phyloP scores from a whole-genome alignment of 1,139 yeast genomes.

The Scheffersomyces parashehatae region DNA sequence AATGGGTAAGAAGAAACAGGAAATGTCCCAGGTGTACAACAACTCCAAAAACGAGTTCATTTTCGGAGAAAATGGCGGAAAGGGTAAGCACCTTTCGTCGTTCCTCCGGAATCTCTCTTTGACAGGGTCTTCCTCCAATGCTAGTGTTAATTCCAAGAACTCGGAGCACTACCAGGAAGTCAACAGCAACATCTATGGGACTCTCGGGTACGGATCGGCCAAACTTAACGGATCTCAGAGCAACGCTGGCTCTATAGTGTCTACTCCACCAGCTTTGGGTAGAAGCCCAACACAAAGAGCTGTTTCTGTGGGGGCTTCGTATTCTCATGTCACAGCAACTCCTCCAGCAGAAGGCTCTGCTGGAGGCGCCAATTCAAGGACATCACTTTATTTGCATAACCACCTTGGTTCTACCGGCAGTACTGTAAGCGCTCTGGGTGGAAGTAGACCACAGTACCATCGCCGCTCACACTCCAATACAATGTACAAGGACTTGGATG shows the following conservation, averaged over 20 bases:
- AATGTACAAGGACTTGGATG: constrained; percentile 67
- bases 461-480: constrained; percentile 14
- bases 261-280: constrained; percentile 5
- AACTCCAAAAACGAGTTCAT: constrained; percentile 56
- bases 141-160: constrained; percentile 9
- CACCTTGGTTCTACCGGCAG: not conserved
- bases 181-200: constrained; percentile 45
- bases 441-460: constrained; percentile 1
- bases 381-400: not conserved
- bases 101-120: constrained; percentile 54
- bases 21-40: constrained; percentile 61
- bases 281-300: constrained; percentile 22
- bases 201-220: constrained; percentile 28
- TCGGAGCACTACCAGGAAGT: constrained; percentile 26
- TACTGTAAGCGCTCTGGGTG: not conserved
- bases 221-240: constrained; percentile 4
- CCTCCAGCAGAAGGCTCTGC: constrained; percentile 24
- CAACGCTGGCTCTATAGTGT: constrained; percentile 18
- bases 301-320: constrained; percentile 20
- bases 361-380: constrained; percentile 15
- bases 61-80: constrained; percentile 69
- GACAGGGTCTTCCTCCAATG: constrained; percentile 19
- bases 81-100: constrained; percentile 61
- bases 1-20: constrained; percentile 51
- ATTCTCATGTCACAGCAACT: constrained; percentile 13